Percentiles rank a stretch among this genome's conserved stretches.
phyloP scores from a whole-genome alignment of 2,329 filamentous ascomycete genomes.

The Salinomyces thailandicus region DNA sequence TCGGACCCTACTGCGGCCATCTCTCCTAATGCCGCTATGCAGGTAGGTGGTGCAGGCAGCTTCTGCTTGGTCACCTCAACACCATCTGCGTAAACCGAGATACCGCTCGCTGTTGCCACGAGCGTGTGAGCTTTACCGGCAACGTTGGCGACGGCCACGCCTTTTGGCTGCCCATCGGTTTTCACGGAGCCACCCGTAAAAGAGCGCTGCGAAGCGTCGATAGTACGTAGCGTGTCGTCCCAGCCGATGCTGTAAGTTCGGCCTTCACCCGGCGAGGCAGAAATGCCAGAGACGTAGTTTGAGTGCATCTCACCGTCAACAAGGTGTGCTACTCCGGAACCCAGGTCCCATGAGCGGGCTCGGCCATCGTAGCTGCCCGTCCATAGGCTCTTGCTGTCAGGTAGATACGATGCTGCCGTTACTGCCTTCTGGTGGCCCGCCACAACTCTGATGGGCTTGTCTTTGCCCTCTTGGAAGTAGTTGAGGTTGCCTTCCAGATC shows the following conservation, averaged over 20 bases:
- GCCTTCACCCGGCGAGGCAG: conserved; percentile 39
- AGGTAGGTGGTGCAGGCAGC: conserved; percentile 50
- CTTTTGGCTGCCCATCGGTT: conserved; percentile 71
- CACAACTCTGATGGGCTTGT: conserved; percentile 59
- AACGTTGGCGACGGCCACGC: conserved; percentile 49
- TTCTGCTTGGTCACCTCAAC: conserved; percentile 40
- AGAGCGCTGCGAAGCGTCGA: conserved; percentile 63
- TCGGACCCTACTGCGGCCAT: conserved; percentile 67
- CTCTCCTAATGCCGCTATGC: conserved; percentile 58
- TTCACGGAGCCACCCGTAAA: conserved; percentile 61
- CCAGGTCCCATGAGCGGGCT: conserved; percentile 72
- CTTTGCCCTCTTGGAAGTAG: conserved; percentile 66
- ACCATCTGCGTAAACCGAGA: conserved; percentile 48
- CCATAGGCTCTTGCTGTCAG: conserved; percentile 55
- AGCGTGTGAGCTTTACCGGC: conserved; percentile 42
- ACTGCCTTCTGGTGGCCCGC: conserved; percentile 88
- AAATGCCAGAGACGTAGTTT: conserved; percentile 73
- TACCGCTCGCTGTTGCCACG: conserved; percentile 43
- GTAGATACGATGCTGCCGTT: conserved; percentile 58
- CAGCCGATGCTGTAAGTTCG: conserved; percentile 78
- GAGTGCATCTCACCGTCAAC: conserved; percentile 75
- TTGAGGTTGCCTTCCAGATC: conserved; percentile 82
- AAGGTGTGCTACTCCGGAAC: conserved; percentile 55
- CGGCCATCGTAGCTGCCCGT: conserved; percentile 90
- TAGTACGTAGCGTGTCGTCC: conserved; percentile 79